These are phyloP conservation scores for Cercospora citrullina DNA, from an alignment of 2,329 filamentous ascomycete genomes.

Conservation along the genomic window DNA sequence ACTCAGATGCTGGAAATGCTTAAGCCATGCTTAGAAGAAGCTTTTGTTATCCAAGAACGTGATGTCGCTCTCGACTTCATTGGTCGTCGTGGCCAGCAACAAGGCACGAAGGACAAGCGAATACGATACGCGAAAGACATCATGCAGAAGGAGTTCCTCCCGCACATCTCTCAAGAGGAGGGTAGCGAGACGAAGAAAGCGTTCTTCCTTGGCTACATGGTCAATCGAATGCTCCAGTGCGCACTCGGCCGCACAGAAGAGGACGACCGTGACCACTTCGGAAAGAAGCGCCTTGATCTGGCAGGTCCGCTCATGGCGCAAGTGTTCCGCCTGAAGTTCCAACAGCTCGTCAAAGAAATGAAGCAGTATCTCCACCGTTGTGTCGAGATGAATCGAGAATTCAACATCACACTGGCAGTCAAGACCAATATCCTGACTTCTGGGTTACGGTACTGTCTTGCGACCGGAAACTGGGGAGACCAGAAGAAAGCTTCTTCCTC, in stretches of 20 bases:
- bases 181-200: conserved; percentile 95
- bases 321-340: conserved; percentile 88
- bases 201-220: conserved; percentile 99
- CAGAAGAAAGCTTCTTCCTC: conserved; percentile 97
- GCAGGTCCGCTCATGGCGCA: conserved; percentile 94
- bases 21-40: conserved; percentile 95
- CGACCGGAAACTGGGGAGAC: conserved; percentile 98
- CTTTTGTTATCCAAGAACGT: conserved; percentile 91
- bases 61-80: conserved; percentile 95
- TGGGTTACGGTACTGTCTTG: conserved; percentile 92
- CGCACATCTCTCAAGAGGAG: conserved; percentile 93
- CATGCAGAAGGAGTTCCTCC: conserved; percentile 93
- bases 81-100: conserved; percentile 80
- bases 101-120: conserved; percentile 79
- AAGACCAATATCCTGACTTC: conserved; percentile 90
- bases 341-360: conserved; percentile 86
- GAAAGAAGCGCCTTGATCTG: conserved; percentile 95
- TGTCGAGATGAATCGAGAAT: conserved; percentile 83
- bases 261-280: conserved; percentile 97
- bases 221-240: conserved; percentile 91
- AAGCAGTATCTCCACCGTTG: conserved; percentile 89
- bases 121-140: conserved; percentile 90
- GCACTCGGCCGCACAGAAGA: conserved; percentile 89
- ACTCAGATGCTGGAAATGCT: conserved; percentile 97
- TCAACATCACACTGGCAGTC: conserved; percentile 86